These are phyloP conservation scores for Penicillium verrucosum DNA, from an alignment of 2,329 filamentous ascomycete species.

Conservation along the genomic window DNA sequence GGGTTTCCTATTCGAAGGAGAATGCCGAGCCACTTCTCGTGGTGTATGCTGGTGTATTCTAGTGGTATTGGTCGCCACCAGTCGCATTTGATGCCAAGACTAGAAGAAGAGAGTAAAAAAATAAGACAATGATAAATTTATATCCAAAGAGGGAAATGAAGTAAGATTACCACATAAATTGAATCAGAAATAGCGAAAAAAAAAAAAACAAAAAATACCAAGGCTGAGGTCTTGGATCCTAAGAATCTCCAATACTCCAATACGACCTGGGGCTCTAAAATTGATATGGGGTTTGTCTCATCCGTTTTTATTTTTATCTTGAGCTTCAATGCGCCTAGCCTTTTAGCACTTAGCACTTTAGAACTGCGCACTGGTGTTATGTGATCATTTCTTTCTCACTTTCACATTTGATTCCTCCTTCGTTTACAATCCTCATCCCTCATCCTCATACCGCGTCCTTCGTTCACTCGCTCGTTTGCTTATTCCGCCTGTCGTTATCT, in stretches of 20 bases:
- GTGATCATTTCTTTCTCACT: background rate
- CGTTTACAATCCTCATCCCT: background rate
- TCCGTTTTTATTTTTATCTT: slow-evolving; percentile 10
- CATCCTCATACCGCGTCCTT: background rate
- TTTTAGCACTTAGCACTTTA: slow-evolving; percentile 1
- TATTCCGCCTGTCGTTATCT: slow-evolving; percentile 3
- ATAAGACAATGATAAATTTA: background rate
- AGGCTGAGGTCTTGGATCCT: background rate
- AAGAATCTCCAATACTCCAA: background rate
- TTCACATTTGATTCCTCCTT: background rate
- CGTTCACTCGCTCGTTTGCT: background rate
- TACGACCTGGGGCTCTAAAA: slow-evolving; percentile 1
- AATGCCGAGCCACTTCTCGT: background rate
- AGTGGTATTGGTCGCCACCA: slow-evolving; percentile 1
- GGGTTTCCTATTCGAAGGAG: background rate
- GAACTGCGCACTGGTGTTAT: background rate
- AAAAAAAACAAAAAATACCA: background rate
- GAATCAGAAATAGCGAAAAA: background rate
- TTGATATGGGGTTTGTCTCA: slow-evolving; percentile 9
- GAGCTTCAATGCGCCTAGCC: slow-evolving; percentile 9
- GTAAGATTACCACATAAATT: background rate
- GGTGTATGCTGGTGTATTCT: background rate
- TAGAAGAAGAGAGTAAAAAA: background rate
- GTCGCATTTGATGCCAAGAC: background rate
- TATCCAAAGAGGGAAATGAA: background rate